Evolutionary conservation across 2,329 filamentous ascomycete genomes (phyloP).

Genomic region (Pyricularia sp.): DNA sequence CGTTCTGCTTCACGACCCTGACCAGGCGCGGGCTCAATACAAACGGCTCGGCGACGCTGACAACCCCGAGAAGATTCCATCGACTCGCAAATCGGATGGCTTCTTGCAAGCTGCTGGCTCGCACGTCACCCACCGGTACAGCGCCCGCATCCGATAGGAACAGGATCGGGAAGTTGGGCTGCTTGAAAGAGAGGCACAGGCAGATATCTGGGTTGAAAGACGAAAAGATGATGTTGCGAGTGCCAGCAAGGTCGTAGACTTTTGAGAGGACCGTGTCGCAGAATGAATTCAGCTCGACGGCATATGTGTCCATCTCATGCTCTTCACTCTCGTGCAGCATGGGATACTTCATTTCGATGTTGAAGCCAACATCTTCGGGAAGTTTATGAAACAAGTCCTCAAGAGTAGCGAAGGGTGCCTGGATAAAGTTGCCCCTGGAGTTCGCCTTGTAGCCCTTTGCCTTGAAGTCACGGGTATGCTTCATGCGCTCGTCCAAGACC

Average conservation of each 20-base stretch:
- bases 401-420: slow-evolving; percentile 87
- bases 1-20: slow-evolving; percentile 84
- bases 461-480: slow-evolving; percentile 92
- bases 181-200: slow-evolving; percentile 87
- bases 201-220: slow-evolving; percentile 98
- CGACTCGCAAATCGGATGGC: slow-evolving; percentile 86
- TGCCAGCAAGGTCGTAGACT: slow-evolving; percentile 73
- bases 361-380: slow-evolving; percentile 77
- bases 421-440: slow-evolving; percentile 84
- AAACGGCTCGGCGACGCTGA: slow-evolving; percentile 76
- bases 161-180: slow-evolving; percentile 88
- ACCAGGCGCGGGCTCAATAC: slow-evolving; percentile 83
- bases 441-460: slow-evolving; percentile 93
- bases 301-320: slow-evolving; percentile 93
- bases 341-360: slow-evolving; percentile 98
- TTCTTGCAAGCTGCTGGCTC: slow-evolving; percentile 85
- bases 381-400: slow-evolving; percentile 85
- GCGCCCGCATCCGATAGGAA: slow-evolving; percentile 87
- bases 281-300: slow-evolving; percentile 90
- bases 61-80: slow-evolving; percentile 90
- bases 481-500: slow-evolving; percentile 68
- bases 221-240: slow-evolving; percentile 90
- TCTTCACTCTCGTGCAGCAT: slow-evolving; percentile 94
- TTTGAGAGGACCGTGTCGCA: slow-evolving; percentile 84
- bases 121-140: slow-evolving; percentile 70